Base-by-base conservation (phyloP, 306 rosid genomes). In the Dalbergia oliveri region DNA sequence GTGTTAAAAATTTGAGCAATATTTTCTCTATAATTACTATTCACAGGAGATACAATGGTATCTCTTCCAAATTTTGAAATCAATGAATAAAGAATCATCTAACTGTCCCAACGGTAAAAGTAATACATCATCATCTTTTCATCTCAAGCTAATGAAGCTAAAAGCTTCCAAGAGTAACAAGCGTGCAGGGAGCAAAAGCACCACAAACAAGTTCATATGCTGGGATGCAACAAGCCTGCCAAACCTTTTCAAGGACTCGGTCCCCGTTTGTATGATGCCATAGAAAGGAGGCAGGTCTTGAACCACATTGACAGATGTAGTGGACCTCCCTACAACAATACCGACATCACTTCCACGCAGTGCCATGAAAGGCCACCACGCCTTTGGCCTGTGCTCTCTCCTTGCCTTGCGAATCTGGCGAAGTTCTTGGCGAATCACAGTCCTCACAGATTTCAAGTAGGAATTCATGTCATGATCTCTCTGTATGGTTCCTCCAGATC, bases 391-490 rank as follows among this genome's bases (percentile, higher is more conserved):
- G 4, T 86, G 89, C 84, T 89, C 91, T 69, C 93, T 88, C 76
- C 73, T 90, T 5, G 80, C 68, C 87, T 88, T 95, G 5, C 95
- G 90, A 39, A 84, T 81, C 43, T 65, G 85, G 82, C 70, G 82
- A 64, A 90, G 94, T 82, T 95, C 96, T 72, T 91, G 92, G 68
- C 88, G 94, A 31, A 95, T 90, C 71, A 95, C 94, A 0, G 88
- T 85, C 41, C 89, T 86, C 33, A 93, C 54, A 19, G 85, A 84
- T 77, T 72, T 89, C 9, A 88, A 66, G 84, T 93, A 93, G 11
- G 94, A 93, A 41, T 11, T 86, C 94, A 93, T 80, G 83, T 93
- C 98, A 62, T 93, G 98, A 61, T 93, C 97, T 82, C 98, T 83
- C 33, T 81, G 89, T 45, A 93, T 85, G 18, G 84, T 73, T 82